Conservation (phyloP, 805 yeast genomes). For the Candida chilensis region DNA sequence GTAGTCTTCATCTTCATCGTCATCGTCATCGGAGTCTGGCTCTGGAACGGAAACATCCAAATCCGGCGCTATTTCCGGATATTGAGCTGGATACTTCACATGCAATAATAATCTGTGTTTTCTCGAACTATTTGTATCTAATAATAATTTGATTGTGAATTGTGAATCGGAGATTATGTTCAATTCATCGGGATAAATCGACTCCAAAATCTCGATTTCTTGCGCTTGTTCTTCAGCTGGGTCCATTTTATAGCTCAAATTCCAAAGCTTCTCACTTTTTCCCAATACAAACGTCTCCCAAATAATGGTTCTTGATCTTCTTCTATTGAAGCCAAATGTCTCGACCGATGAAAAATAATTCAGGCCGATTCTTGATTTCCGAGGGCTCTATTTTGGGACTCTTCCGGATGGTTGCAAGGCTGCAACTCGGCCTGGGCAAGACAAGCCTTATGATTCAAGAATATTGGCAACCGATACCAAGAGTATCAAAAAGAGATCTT, state of each 20-base stretch:
- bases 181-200: constrained; percentile 91
- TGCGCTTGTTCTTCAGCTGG: constrained; percentile 77
- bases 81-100: constrained; percentile 67
- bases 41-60: constrained; percentile 26
- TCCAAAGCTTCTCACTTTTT: too few relatives aligned
- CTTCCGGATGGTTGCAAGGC: too few relatives aligned
- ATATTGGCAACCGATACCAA: too few relatives aligned
- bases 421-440: too few relatives aligned
- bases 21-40: constrained; percentile 16
- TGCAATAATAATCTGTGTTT: constrained; percentile 45
- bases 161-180: constrained; percentile 31
- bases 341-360: too few relatives aligned
- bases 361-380: too few relatives aligned
- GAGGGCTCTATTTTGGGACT: too few relatives aligned
- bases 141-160: constrained; percentile 46
- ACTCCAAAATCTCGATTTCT: constrained; percentile 82
- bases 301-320: too few relatives aligned
- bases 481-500: too few relatives aligned
- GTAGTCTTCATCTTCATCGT: constrained; percentile 13
- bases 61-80: constrained; percentile 76
- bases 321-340: too few relatives aligned
- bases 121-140: constrained; percentile 62
- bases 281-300: too few relatives aligned
- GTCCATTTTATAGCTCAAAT: constrained; percentile 62
- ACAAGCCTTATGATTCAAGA: too few relatives aligned